A percentile compares a stretch with the other conserved stretches of the same genome.
Evolutionary conservation across 2,329 filamentous ascomycete species (phyloP).

Genomic region (Cladosporium cucumerinum): DNA sequence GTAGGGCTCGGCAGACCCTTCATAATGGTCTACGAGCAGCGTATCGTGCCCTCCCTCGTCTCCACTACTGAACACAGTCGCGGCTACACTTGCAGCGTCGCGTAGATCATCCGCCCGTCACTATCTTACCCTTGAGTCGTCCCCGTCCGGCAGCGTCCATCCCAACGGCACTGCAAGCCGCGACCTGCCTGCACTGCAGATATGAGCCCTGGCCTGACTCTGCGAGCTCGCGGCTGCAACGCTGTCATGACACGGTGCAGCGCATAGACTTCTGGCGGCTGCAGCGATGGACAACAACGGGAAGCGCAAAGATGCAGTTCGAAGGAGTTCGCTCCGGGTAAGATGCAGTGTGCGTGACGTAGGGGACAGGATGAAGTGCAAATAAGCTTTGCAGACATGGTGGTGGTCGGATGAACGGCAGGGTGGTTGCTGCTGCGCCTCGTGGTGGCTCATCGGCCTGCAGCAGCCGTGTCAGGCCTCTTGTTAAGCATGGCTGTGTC

Average conservation of each 20-base stretch:
- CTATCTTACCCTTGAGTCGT: neutral
- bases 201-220: neutral
- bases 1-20: neutral
- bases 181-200: neutral
- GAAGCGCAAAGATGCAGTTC: neutral
- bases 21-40: neutral
- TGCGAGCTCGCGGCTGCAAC: neutral
- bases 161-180: neutral
- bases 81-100: neutral
- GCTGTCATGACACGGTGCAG: neutral
- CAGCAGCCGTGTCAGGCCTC: conserved; percentile 1
- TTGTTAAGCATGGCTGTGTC: neutral
- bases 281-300: neutral
- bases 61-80: neutral
- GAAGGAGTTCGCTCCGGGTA: neutral
- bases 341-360: neutral
- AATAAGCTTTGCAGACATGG: conserved; percentile 2
- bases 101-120: neutral
- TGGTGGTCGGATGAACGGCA: neutral
- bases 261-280: neutral
- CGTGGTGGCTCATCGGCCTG: conserved; percentile 1
- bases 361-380: neutral
- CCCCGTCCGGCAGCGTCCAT: neutral
- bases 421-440: neutral
- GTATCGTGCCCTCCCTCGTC: neutral